phyloP scores from a whole-genome alignment of 2,329 filamentous ascomycete genomes.

The Juglanconis juglandina region DNA sequence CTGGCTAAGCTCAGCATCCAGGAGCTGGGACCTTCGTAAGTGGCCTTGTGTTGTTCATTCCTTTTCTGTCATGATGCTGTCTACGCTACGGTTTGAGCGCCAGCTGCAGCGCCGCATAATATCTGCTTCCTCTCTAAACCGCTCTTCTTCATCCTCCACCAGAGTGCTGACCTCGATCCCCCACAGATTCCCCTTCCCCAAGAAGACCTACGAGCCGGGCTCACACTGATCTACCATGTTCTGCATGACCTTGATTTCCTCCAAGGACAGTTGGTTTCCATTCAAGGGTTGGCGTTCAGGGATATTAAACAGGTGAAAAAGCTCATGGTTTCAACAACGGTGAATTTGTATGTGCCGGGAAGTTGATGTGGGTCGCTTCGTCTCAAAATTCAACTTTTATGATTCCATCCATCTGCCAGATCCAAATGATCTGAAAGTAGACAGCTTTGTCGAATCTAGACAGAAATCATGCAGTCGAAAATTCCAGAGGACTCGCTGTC shows the following conservation, averaged over 20 bases:
- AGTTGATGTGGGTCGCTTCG: constrained; percentile 16
- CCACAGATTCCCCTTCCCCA: constrained; percentile 73
- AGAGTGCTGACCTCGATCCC: constrained; percentile 5
- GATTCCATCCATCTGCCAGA: constrained; percentile 24
- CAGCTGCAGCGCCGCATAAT: constrained; percentile 18
- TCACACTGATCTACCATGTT: constrained; percentile 25
- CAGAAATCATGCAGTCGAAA: constrained; percentile 4
- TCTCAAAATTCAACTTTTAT: constrained; percentile 32
- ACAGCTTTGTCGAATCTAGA: constrained; percentile 13
- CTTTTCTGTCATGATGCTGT: constrained; percentile 4
- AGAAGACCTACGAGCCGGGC: constrained; percentile 64
- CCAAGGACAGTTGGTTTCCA: background rate
- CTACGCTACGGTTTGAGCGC: constrained; percentile 1
- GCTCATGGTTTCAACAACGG: constrained; percentile 23
- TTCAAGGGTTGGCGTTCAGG: constrained; percentile 16
- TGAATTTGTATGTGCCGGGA: constrained; percentile 13
- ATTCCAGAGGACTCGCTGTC: background rate
- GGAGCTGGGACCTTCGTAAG: constrained; percentile 93
- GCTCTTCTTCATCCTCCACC: background rate
- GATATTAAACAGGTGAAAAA: constrained; percentile 12
- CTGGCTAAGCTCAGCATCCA: constrained; percentile 89
- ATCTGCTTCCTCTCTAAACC: background rate
- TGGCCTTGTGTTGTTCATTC: constrained; percentile 27
- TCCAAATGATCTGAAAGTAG: constrained; percentile 16
- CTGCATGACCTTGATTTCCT: constrained; percentile 16